These are phyloP conservation scores for Wickerhamiella hasegawae DNA, from an alignment of 805 yeast genomes.

Conservation along the genomic window DNA sequence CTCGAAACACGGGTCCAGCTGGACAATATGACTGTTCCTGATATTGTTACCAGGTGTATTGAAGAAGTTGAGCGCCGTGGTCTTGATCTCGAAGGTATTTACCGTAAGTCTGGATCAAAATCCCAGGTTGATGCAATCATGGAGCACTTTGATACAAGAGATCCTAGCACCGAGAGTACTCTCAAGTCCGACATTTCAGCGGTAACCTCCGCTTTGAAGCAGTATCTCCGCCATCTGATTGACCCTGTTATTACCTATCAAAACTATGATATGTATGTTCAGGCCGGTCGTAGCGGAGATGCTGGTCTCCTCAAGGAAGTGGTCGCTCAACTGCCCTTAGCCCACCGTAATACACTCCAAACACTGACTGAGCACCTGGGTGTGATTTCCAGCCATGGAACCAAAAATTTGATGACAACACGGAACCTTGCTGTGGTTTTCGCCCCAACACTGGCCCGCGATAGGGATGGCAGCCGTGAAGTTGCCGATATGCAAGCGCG, in stretches of 20 bases:
- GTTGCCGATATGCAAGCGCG: conserved; percentile 69
- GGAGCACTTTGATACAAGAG: conserved; percentile 22
- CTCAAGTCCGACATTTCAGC: conserved; percentile 63
- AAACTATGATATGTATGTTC: conserved; percentile 50
- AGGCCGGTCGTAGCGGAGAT: conserved; percentile 28
- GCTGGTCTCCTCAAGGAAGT: conserved; percentile 31
- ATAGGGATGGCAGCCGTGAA: conserved; percentile 63
- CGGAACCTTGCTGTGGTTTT: conserved; percentile 81
- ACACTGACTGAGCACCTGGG: conserved; percentile 48
- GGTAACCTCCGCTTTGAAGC: conserved; percentile 69
- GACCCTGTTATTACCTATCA: conserved; percentile 68
- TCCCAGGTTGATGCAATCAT: conserved; percentile 40
- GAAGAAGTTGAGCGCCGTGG: conserved; percentile 67
- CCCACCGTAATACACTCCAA: conserved; percentile 46
- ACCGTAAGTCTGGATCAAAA: conserved; percentile 75
- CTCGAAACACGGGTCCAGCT: conserved; percentile 44
- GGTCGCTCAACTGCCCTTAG: conserved; percentile 40
- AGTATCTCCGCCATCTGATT: conserved; percentile 71
- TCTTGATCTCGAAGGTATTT: conserved; percentile 67
- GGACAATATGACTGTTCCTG: conserved; percentile 54
- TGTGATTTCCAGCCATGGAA: conserved; percentile 36
- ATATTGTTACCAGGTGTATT: conserved; percentile 54
- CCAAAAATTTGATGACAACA: conserved; percentile 61
- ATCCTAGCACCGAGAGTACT: conserved; percentile 23
- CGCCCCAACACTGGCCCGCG: conserved; percentile 83